Evolutionary conservation across 345 rosid genomes (phyloP), one percentile per base, ranked within the genome.

Genomic region (Hibiscus tridactylites): DNA sequence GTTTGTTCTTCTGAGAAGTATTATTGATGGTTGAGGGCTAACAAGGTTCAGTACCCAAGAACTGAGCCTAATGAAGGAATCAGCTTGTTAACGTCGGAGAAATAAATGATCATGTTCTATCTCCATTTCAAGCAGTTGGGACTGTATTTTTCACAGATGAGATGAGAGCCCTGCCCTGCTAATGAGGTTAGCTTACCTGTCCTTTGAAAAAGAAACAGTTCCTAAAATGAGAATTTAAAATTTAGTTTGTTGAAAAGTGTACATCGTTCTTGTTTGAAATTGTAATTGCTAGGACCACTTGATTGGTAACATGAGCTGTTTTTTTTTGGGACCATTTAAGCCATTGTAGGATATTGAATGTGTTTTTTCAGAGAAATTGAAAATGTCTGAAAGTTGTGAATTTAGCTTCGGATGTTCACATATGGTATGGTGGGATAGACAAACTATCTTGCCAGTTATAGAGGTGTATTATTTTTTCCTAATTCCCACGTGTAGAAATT

Each of bases 251-350:
- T 69, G 44, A 68, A 53, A n/a, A 4, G 71, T 73, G 68, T 44
- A n/a, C 61, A 24, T 77, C 80, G 31, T 33, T 15, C 2, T 39
- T 46, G 61, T 62, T 21, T 42, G 33, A 65, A 52, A 56, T 46
- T 70, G 56, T 24, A 46, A 46, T 56, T 53, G 17, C 47, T 54
- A 56, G 80, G 74, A 70, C 77, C 74, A 73, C 74, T 42, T 33
- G 65, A 42, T 35, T 46, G 61, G 10, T 26, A 61, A 29, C 10
- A 6, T 31, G 12, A 9, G 39, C 3, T 31, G 59, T 39, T 49
- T 13, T 13, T 37, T 33, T 33, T 33, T 31, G 4, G 80, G 77
- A 33, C 77, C 74, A 69, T 26, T 61, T 2, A 35, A 44, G 54
- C 37, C 8, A 39, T 44, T 44, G 50, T 28, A 29, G 59, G 73